These are phyloP conservation scores for Lanzia echinophila DNA, from an alignment of 2,329 filamentous ascomycete species.

Conservation along the genomic window DNA sequence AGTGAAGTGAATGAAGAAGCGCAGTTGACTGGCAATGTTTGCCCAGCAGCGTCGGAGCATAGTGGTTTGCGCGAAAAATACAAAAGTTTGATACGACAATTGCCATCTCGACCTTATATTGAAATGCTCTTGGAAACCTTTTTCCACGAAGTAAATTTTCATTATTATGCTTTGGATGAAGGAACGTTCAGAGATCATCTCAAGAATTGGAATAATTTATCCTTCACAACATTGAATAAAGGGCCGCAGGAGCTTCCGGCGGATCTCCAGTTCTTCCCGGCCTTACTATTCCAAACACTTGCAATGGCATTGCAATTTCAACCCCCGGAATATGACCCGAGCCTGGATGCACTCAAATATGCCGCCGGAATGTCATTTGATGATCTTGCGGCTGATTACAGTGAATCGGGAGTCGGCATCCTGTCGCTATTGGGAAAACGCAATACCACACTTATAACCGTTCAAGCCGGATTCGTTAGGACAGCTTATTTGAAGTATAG, in stretches of 20 bases:
- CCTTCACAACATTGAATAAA: conserved; percentile 44
- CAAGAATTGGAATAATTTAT: conserved; percentile 47
- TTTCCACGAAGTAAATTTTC: conserved; percentile 52
- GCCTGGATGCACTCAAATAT: conserved; percentile 52
- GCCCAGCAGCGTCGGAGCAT: conserved; percentile 26
- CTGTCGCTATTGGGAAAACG: conserved; percentile 50
- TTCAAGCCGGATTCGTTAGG: conserved; percentile 51
- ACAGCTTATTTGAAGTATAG: conserved; percentile 52
- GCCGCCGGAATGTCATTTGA: conserved; percentile 53
- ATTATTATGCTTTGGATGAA: conserved; percentile 50
- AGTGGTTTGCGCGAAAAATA: conserved; percentile 49
- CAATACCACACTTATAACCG: conserved; percentile 48
- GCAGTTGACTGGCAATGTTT: conserved; percentile 15
- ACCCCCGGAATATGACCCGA: conserved; percentile 40
- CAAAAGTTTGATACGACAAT: conserved; percentile 49
- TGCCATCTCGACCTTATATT: conserved; percentile 48
- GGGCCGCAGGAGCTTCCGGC: conserved; percentile 45
- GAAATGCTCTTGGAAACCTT: conserved; percentile 49
- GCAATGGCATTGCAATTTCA: conserved; percentile 49
- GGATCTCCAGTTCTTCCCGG: conserved; percentile 51
- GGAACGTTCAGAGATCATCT: conserved; percentile 46
- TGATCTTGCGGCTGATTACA: conserved; percentile 54
- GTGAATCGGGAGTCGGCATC: conserved; percentile 49
- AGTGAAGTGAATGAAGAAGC: conserved; percentile 30
- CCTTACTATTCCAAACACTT: conserved; percentile 52